A percentile compares a stretch with the other conserved stretches of the same genome.
Evolutionary conservation across 495 filamentous ascomycete species (phyloP).

Genomic region (Xylaria curta): DNA sequence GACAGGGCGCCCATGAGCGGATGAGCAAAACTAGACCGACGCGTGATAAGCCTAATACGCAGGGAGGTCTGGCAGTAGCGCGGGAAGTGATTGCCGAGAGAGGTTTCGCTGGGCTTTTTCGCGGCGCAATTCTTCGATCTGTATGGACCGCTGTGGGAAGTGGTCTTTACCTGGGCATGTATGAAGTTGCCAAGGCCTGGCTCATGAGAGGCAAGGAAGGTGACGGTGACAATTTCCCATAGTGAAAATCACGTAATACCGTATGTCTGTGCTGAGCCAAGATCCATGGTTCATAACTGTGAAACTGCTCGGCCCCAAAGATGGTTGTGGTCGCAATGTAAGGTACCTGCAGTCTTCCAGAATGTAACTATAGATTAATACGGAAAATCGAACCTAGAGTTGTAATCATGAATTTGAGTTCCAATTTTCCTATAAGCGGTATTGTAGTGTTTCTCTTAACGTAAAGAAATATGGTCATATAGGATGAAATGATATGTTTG

Average conservation of each 20-base stretch:
- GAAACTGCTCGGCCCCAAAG: constrained; percentile 2
- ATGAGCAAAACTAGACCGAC: constrained; percentile 33
- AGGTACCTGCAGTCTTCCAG: neutral
- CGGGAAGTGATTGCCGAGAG: constrained; percentile 65
- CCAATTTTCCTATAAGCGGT: neutral
- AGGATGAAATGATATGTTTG: neutral
- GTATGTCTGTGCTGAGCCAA: neutral
- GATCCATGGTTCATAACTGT: neutral
- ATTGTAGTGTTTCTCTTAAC: neutral
- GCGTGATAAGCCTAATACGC: constrained; percentile 14
- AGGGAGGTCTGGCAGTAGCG: constrained; percentile 61
- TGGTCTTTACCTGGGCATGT: constrained; percentile 84
- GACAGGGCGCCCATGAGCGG: constrained; percentile 35
- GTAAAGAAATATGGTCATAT: neutral
- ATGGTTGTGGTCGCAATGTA: neutral
- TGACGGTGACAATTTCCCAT: constrained; percentile 10
- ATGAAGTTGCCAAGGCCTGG: constrained; percentile 79
- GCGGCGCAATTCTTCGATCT: constrained; percentile 75
- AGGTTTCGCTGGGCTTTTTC: constrained; percentile 75
- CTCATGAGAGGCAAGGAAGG: constrained; percentile 58
- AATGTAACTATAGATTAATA: neutral
- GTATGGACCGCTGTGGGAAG: constrained; percentile 82
- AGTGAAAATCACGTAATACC: constrained; percentile 1
- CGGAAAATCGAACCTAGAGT: neutral
- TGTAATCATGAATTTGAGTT: neutral